phyloP scores from a whole-genome alignment of 2,329 filamentous ascomycete species.

The Clarireedia hainanense region DNA sequence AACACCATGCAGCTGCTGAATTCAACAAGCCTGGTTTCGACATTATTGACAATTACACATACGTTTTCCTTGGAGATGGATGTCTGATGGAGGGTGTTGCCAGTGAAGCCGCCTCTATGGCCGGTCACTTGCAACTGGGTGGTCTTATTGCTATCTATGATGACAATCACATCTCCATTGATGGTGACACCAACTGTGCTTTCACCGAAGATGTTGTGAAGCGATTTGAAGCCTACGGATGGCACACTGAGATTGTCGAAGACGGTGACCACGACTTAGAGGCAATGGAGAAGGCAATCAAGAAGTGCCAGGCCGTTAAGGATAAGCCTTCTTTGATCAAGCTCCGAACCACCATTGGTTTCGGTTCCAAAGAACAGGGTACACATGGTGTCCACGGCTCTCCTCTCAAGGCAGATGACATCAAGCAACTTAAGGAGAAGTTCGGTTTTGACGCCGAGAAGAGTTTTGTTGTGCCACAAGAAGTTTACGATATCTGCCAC shows the following conservation, averaged over 20 bases:
- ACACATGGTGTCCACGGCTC: conserved; percentile 95
- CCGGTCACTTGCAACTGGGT: conserved; percentile 93
- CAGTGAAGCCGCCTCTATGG: conserved; percentile 81
- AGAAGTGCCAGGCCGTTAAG: conserved; percentile 76
- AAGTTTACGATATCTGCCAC: conserved; percentile 87
- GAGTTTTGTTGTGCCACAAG: conserved; percentile 86
- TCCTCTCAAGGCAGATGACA: conserved; percentile 89
- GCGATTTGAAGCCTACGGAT: conserved; percentile 95
- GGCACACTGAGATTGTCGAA: conserved; percentile 78
- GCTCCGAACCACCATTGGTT: conserved; percentile 95
- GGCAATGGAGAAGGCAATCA: conserved; percentile 80
- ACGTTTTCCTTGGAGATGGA: conserved; percentile 92
- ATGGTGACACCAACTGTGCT: conserved; percentile 90
- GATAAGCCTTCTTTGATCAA: conserved; percentile 97
- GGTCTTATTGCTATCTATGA: conserved; percentile 97
- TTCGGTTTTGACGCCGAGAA: conserved; percentile 95
- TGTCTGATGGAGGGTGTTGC: conserved; percentile 99
- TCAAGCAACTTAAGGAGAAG: conserved; percentile 85
- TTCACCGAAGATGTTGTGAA: conserved; percentile 96
- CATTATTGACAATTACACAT: conserved; percentile 94
- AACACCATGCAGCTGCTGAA: conserved; percentile 79
- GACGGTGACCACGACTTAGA: conserved; percentile 86
- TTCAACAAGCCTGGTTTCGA: conserved; percentile 98
- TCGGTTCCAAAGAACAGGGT: conserved; percentile 85
- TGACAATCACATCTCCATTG: conserved; percentile 95